Conservation (phyloP, 2,329 filamentous ascomycete species). For the Trichoderma polysporum region DNA sequence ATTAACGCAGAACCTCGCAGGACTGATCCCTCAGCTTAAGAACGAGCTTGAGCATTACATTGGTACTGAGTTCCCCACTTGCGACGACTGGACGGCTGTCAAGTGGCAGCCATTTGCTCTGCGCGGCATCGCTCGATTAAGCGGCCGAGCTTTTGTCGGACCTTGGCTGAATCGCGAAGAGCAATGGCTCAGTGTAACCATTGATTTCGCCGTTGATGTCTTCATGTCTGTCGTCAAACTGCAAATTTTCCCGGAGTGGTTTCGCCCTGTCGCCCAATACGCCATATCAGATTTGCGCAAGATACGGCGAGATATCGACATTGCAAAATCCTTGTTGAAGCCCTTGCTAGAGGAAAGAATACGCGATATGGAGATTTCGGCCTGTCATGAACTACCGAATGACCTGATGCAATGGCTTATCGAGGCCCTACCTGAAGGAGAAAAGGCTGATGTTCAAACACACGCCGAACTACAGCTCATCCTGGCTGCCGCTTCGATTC, state of each 20-base stretch:
- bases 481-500: slow-evolving; percentile 45
- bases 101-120: slow-evolving; percentile 54
- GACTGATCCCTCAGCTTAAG: slow-evolving; percentile 47
- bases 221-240: slow-evolving; percentile 51
- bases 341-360: slow-evolving; percentile 49
- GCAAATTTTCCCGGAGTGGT: slow-evolving; percentile 52
- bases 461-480: slow-evolving; percentile 47
- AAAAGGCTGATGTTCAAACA: slow-evolving; percentile 38
- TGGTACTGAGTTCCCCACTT: slow-evolving; percentile 48
- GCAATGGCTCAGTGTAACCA: slow-evolving; percentile 53
- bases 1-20: slow-evolving; percentile 48
- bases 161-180: slow-evolving; percentile 50
- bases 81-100: slow-evolving; percentile 55
- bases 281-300: slow-evolving; percentile 48
- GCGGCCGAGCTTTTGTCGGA: slow-evolving; percentile 55
- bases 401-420: slow-evolving; percentile 48
- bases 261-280: slow-evolving; percentile 47
- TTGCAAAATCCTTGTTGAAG: slow-evolving; percentile 43
- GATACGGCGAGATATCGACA: slow-evolving; percentile 44
- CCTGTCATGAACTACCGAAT: slow-evolving; percentile 39
- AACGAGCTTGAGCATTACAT: slow-evolving; percentile 48
- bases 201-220: slow-evolving; percentile 51
- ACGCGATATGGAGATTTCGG: slow-evolving; percentile 39
- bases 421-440: slow-evolving; percentile 40
- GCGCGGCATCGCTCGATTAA: slow-evolving; percentile 52